These are phyloP conservation scores for Leishmania tropica DNA, from an alignment of 208 protist species.

Conservation along the genomic window DNA sequence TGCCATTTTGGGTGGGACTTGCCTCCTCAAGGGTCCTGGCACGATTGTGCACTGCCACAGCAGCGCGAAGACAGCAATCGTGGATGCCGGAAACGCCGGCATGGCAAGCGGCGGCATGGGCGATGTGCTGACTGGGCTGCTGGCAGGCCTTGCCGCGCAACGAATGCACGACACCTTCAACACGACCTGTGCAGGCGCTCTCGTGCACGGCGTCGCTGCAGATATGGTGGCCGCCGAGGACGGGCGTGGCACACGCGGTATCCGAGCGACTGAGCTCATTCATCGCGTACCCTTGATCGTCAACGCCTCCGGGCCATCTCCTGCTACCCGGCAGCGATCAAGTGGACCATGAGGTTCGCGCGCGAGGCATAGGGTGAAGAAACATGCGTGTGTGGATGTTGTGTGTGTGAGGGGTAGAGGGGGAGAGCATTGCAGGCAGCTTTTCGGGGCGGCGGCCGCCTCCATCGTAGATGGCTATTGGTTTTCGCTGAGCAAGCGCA, in stretches of 20 bases:
- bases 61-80: constrained; percentile 31
- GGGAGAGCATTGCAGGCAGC: background rate
- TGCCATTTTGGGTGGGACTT: constrained; percentile 49
- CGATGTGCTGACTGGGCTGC: constrained; percentile 77
- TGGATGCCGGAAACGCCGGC: constrained; percentile 84
- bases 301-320: constrained; percentile 35
- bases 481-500: background rate
- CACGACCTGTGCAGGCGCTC: constrained; percentile 51
- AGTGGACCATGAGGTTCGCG: background rate
- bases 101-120: constrained; percentile 88
- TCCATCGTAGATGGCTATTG: background rate
- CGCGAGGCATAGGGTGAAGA: background rate
- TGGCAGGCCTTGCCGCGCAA: constrained; percentile 64
- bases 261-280: constrained; percentile 73
- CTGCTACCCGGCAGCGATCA: background rate
- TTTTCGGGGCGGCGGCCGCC: background rate
- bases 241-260: constrained; percentile 53
- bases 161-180: constrained; percentile 30
- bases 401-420: background rate
- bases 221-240: constrained; percentile 50
- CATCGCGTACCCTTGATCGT: constrained; percentile 39
- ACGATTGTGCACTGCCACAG: constrained; percentile 50
- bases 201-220: constrained; percentile 71
- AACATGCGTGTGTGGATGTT: background rate
- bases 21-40: constrained; percentile 81